Percentiles rank a stretch among this genome's conserved stretches.
phyloP scores from a whole-genome alignment of 805 yeast genomes.

The Ogataea allantospora region DNA sequence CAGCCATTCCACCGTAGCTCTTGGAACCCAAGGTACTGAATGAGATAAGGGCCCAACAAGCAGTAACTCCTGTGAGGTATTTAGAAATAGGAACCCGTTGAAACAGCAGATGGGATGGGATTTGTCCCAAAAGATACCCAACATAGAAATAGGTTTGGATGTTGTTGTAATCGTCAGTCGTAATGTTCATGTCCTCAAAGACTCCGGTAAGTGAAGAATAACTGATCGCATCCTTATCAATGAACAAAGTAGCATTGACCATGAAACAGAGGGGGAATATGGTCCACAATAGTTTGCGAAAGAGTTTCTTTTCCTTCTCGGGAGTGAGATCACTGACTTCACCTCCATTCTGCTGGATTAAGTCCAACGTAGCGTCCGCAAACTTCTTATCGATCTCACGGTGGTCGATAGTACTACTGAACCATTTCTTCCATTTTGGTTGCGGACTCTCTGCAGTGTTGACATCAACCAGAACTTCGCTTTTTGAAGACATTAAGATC shows the following conservation, averaged over 20 bases:
- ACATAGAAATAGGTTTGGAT: conserved; percentile 47
- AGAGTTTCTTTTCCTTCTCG: conserved; percentile 39
- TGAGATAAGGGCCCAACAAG: conserved; percentile 9
- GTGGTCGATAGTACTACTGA: not conserved
- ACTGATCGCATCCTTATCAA: conserved; percentile 52
- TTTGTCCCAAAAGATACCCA: conserved; percentile 46
- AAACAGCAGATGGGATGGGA: conserved; percentile 41
- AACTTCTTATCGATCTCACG: conserved; percentile 10
- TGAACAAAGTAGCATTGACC: conserved; percentile 43
- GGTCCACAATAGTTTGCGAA: conserved; percentile 39
- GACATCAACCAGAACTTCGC: not conserved
- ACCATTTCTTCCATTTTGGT: conserved; percentile 6
- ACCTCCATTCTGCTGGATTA: conserved; percentile 17
- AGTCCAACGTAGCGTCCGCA: conserved; percentile 26
- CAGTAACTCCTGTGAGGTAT: conserved; percentile 6
- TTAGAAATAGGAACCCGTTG: conserved; percentile 35
- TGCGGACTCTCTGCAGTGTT: not conserved
- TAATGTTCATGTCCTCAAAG: conserved; percentile 43
- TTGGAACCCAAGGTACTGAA: conserved; percentile 14
- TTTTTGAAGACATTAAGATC: not conserved
- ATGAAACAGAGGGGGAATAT: conserved; percentile 37
- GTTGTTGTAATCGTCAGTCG: conserved; percentile 42
- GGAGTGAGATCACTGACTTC: conserved; percentile 40
- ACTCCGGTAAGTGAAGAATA: conserved; percentile 49
- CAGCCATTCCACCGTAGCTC: conserved; percentile 34